phyloP scores from a whole-genome alignment of 2,329 filamentous ascomycete species.

The Podosphaera xanthii region DNA sequence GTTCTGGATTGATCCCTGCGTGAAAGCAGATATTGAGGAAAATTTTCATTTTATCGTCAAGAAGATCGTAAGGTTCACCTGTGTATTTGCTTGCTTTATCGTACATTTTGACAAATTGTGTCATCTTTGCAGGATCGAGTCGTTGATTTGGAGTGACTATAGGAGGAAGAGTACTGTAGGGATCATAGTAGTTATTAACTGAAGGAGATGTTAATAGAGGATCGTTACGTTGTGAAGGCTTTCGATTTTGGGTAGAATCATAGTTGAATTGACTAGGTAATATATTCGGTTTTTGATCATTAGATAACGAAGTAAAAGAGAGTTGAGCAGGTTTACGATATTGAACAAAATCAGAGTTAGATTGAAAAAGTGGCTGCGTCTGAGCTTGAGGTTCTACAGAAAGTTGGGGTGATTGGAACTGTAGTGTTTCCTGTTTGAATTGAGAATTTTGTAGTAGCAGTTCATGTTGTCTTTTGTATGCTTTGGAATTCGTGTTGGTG shows the following conservation, averaged over 20 bases:
- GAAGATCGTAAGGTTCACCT: too few relatives aligned
- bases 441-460: background rate
- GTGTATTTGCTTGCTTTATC: too few relatives aligned
- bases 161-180: background rate
- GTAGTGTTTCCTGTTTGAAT: background rate
- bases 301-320: background rate
- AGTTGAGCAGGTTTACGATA: background rate
- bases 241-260: background rate
- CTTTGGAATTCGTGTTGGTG: background rate
- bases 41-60: too few relatives aligned
- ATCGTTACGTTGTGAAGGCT: background rate
- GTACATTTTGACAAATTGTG: background rate
- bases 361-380: background rate
- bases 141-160: background rate
- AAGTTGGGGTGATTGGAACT: background rate
- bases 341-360: background rate
- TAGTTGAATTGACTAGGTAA: background rate
- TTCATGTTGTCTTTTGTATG: background rate
- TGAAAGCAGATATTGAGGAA: too few relatives aligned
- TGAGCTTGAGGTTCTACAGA: background rate
- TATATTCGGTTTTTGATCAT: background rate
- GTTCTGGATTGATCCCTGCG: too few relatives aligned
- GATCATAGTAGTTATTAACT: background rate
- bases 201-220: background rate
- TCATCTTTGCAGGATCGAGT: background rate